Base-by-base conservation (phyloP, 345 rosid genomes). In the Brassica carinata region DNA sequence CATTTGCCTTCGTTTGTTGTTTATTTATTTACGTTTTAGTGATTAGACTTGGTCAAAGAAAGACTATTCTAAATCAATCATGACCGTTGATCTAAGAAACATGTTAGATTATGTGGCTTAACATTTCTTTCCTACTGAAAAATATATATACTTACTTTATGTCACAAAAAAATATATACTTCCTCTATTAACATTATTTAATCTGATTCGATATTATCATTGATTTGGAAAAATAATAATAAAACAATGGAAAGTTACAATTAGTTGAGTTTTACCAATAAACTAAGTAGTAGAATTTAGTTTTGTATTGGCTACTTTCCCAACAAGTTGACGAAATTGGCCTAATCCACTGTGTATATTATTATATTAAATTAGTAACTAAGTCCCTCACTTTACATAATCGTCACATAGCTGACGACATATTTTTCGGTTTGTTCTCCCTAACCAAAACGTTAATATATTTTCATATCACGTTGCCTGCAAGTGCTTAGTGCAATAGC, bases 41-140 rank as follows among this genome's bases (percentile, higher is more conserved):
- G 67, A 13, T 67, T 77, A 69, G 82, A 68, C 80, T 31, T 74
- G 63, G 89, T 83, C 91, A 87, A 85, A 68, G 59, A 6, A 72
- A 66, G 82, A 85, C 85, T 31, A 48, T 13, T 78, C 31, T 40
- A 71, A 18, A 61, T 33, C 77, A 70, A 83, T 79, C 71, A 0
- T 15, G 63, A 73, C 87, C 92, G 40, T 85, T 78, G 71, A 80
- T 82, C 19, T 65, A 0, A 30, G 43, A 27, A 73, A 40, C 61
- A 57, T 63, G 68, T 43, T 81, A 75, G 72, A 70, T 70, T 64
- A 3, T 69, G 33, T 64, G 79, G 51, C 71, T 55, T 79, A 45
- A 10, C 36, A 23, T 79, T 79, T 74, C 70, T 67, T 31, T 45
- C 77, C 73, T 57, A 17, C 55, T 48, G 14, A 7, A 14, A 14